Evolutionary conservation across 148 eudicot species (phyloP).

Genomic region (Rhododendron molle): DNA sequence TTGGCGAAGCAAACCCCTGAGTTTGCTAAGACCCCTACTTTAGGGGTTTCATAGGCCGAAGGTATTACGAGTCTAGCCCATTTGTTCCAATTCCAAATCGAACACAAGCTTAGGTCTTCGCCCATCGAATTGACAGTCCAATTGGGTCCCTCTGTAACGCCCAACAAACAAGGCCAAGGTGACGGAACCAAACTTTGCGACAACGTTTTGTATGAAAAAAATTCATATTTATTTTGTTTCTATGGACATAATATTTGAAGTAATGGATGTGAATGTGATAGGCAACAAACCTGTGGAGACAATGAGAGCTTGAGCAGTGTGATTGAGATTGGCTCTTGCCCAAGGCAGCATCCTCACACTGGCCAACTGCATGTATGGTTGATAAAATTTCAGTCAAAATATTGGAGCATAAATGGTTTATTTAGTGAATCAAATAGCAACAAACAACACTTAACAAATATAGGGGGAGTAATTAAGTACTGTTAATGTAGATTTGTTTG

Average conservation of each 20-base stretch:
- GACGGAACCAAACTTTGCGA: background rate
- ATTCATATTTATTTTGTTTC: background rate
- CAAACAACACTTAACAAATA: background rate
- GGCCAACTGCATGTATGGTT: slow-evolving; percentile 43
- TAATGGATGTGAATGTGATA: background rate
- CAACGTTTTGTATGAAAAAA: background rate
- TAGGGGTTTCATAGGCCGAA: no score
- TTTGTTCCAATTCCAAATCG: no score
- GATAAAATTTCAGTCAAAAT: background rate
- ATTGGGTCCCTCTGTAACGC: background rate
- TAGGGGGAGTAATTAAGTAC: background rate
- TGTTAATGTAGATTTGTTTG: background rate
- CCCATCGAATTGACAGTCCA: background rate
- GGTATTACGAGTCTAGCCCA: background rate
- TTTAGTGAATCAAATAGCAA: background rate
- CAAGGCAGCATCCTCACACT: slow-evolving; percentile 88
- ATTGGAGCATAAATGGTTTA: background rate
- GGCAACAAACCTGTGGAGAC: slow-evolving; percentile 56
- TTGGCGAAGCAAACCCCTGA: background rate
- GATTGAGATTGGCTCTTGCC: slow-evolving; percentile 88
- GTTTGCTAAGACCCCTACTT: background rate
- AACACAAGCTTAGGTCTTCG: background rate
- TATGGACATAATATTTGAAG: background rate
- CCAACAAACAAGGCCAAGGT: background rate
- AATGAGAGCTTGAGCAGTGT: slow-evolving; percentile 88